Conservation (phyloP, 2,329 filamentous ascomycete genomes). For the Tympanopsis confertula region DNA sequence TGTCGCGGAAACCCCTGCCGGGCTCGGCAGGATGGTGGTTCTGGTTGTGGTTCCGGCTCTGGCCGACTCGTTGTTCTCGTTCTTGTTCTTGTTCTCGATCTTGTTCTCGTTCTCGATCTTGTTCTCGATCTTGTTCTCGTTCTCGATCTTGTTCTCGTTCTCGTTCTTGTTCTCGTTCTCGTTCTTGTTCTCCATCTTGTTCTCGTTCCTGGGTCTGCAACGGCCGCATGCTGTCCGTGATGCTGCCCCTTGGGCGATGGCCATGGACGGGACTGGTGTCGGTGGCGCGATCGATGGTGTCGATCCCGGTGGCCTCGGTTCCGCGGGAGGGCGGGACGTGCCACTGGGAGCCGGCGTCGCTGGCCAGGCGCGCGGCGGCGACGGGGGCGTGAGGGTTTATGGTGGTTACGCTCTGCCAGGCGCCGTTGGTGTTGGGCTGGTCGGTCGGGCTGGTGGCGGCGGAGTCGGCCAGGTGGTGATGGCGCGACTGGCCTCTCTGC, state of each 20-base stretch:
- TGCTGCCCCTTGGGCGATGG: slow-evolving; percentile 44
- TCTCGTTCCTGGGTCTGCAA: slow-evolving; percentile 45
- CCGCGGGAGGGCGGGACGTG: slow-evolving; percentile 62
- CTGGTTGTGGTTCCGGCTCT: slow-evolving; percentile 42
- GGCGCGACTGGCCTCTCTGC: slow-evolving; percentile 55
- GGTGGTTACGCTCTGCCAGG: slow-evolving; percentile 27
- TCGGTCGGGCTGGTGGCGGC: slow-evolving; percentile 18
- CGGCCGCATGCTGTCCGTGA: slow-evolving; percentile 69
- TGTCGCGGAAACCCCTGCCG: too few relatives aligned
- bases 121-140: too few relatives aligned
- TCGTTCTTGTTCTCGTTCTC: too few relatives aligned
- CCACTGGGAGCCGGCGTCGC: slow-evolving; percentile 32
- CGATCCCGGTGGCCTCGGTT: slow-evolving; percentile 69
- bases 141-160: too few relatives aligned
- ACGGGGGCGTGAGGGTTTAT: slow-evolving; percentile 30
- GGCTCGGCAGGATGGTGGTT: slow-evolving; percentile 39
- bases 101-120: too few relatives aligned
- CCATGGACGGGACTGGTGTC: slow-evolving; percentile 63
- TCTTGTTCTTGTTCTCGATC: slow-evolving; percentile 27
- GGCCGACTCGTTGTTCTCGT: slow-evolving; percentile 45
- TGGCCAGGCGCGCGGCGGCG: slow-evolving; percentile 15
- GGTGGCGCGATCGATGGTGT: slow-evolving; percentile 58
- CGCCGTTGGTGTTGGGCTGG: slow-evolving; percentile 25
- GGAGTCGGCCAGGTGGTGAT: slow-evolving; percentile 30
- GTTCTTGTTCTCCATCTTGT: too few relatives aligned